These are phyloP conservation scores for Pezicula carpinea DNA, from an alignment of 2,329 filamentous ascomycete genomes.

Conservation along the genomic window DNA sequence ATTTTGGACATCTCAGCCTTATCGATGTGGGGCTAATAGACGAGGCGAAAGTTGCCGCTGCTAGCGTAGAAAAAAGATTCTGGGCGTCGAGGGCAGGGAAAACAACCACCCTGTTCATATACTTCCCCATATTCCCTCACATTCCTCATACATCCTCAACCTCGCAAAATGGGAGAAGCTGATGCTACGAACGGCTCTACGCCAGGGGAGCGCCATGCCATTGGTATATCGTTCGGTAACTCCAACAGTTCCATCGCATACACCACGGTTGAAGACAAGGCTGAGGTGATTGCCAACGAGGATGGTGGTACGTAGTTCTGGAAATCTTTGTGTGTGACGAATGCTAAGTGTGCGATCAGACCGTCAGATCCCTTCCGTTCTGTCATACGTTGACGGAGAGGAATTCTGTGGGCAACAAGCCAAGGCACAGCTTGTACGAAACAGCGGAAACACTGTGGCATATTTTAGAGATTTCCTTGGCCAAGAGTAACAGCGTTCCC, in stretches of 20 bases:
- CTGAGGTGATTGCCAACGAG: constrained; percentile 97
- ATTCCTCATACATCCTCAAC: constrained; percentile 1
- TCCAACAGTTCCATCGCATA: constrained; percentile 96
- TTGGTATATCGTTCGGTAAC: constrained; percentile 97
- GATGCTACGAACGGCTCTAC: constrained; percentile 26
- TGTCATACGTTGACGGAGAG: constrained; percentile 93
- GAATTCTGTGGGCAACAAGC: constrained; percentile 96
- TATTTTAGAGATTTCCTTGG: constrained; percentile 96
- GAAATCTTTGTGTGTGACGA: neutral
- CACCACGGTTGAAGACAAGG: constrained; percentile 89
- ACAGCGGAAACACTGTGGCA: constrained; percentile 86
- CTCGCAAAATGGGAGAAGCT: constrained; percentile 24
- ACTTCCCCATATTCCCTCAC: neutral
- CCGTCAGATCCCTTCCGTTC: constrained; percentile 89
- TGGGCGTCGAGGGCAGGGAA: constrained; percentile 3
- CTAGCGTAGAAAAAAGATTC: constrained; percentile 18
- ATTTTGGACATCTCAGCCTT: constrained; percentile 24
- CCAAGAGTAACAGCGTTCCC: constrained; percentile 70
- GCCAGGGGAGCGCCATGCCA: constrained; percentile 63
- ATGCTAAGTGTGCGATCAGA: constrained; percentile 46
- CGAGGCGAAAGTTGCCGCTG: constrained; percentile 22
- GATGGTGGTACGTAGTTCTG: constrained; percentile 70
- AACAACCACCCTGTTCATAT: neutral
- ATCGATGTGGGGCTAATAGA: constrained; percentile 12
- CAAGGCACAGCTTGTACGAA: constrained; percentile 88